Evolutionary conservation across 441 rosid genomes (phyloP), one percentile per base, ranked within the genome.

Genomic region (Adansonia gregorii): DNA sequence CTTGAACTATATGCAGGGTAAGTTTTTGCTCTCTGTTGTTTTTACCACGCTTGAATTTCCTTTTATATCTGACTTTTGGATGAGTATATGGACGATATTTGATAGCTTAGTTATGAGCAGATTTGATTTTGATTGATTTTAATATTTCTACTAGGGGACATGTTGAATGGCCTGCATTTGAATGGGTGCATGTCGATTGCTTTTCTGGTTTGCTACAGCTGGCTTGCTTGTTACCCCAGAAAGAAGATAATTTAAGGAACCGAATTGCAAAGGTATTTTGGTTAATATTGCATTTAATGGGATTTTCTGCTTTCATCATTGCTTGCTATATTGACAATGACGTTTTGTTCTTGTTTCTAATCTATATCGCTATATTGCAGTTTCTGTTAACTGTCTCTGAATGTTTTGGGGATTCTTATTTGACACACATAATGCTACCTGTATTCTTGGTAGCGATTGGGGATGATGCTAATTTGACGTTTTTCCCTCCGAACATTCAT

Each of bases 121-220:
- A 79, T 70, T 73, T 64, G 35, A 55, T 41, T 79, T 78, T 85
- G 59, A 81, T 75, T 74, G 24, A 79, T 79, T 76, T 75, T 72
- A 39, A 67, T 83, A 54, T 85, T 35, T 69, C 82, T 73, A 64
- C 70, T 83, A 92, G 99, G 92, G 95, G 90, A 78, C 86, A 78
- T 76, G 86, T 87, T 19, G 97, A 90, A 77, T 95, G 99, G 99
- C 89, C 87, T 67, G 87, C 86, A 81, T 95, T 95, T 85, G 97
- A 92, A 80, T 95, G 99, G 99, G 85, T 94, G 90, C 94, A 92
- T 86, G 87, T 86, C 10, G 95, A 92, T 84, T 95, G 99, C 94
- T 89, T 94, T 84, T 90, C 97, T 74, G 90, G 82, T 84, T 83
- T 95, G 84, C 87, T 94, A 81, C 93, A 89, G 78, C 84, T 95